A percentile compares a stretch with the other conserved stretches of the same genome.
phyloP scores from a whole-genome alignment of 768 basidiomycete genomes.

The Boletellus sp. region DNA sequence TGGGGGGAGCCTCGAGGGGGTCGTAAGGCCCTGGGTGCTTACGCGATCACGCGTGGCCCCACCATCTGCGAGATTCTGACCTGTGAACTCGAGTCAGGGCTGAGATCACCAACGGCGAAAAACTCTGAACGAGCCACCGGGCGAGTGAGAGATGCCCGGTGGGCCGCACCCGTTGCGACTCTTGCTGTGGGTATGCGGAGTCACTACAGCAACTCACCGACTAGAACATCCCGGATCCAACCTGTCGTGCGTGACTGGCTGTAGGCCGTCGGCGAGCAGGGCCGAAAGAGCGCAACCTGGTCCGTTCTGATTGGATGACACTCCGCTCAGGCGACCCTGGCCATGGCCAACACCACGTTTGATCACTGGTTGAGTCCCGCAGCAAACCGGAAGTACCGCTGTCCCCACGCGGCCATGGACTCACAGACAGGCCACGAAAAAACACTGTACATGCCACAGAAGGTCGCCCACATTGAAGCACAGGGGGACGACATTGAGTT shows the following conservation, averaged over 20 bases:
- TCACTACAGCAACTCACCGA: not conserved
- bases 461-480: not conserved
- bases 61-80: not conserved
- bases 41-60: conserved; percentile 2
- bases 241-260: too few species aligned
- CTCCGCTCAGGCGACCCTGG: not conserved
- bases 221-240: too few species aligned
- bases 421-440: not conserved
- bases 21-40: conserved; percentile 10
- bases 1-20: conserved; percentile 17
- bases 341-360: conserved; percentile 1
- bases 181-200: too few species aligned
- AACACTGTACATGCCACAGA: not conserved
- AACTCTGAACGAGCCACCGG: not conserved
- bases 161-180: not conserved
- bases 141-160: not conserved
- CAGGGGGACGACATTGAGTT: not conserved
- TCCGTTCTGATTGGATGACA: conserved; percentile 11
- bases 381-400: conserved; percentile 2
- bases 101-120: not conserved
- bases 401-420: conserved; percentile 3
- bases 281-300: not conserved
- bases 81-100: not conserved
- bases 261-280: not conserved
- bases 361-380: not conserved